Evolutionary conservation across 768 basidiomycete species (phyloP).

Genomic region (Gautieria morchelliformis): DNA sequence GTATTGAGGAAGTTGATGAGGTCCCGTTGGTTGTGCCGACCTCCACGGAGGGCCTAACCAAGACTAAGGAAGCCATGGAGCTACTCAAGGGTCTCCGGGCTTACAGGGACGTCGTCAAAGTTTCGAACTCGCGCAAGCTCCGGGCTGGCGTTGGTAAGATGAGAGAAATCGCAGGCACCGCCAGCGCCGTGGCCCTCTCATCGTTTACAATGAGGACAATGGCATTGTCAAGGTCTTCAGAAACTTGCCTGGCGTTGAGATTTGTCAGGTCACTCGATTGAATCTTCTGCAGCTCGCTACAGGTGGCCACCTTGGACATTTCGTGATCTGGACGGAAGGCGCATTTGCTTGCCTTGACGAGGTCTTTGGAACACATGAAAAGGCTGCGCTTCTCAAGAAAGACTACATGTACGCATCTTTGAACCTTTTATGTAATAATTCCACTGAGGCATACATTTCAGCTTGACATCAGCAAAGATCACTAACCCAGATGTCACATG

Average conservation of each 20-base stretch:
- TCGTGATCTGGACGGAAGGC: constrained; percentile 97
- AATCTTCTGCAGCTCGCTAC: constrained; percentile 99
- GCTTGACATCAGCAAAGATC: constrained; percentile 94
- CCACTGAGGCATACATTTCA: constrained; percentile 18
- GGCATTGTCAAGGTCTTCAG: constrained; percentile 98
- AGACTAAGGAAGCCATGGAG: constrained; percentile 94
- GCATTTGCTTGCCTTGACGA: constrained; percentile 91
- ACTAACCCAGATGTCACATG: constrained; percentile 94
- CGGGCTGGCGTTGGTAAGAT: constrained; percentile 97
- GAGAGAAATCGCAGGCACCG: constrained; percentile 93
- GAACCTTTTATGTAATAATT: not conserved
- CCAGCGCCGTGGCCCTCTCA: constrained; percentile 93
- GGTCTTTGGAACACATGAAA: constrained; percentile 92
- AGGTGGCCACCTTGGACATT: constrained; percentile 97
- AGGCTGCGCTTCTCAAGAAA: constrained; percentile 77
- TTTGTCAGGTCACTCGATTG: constrained; percentile 85
- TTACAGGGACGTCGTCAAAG: constrained; percentile 89
- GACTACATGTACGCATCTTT: constrained; percentile 61
- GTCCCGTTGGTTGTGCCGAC: constrained; percentile 86
- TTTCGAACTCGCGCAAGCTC: constrained; percentile 93
- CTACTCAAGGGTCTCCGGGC: constrained; percentile 87
- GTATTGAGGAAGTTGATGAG: constrained; percentile 94
- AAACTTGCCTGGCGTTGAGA: constrained; percentile 96
- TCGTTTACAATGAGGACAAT: constrained; percentile 95
- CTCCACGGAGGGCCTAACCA: constrained; percentile 76